These are phyloP conservation scores for Fusarium sp. DNA, from an alignment of 2,329 filamentous ascomycete species.

Conservation along the genomic window DNA sequence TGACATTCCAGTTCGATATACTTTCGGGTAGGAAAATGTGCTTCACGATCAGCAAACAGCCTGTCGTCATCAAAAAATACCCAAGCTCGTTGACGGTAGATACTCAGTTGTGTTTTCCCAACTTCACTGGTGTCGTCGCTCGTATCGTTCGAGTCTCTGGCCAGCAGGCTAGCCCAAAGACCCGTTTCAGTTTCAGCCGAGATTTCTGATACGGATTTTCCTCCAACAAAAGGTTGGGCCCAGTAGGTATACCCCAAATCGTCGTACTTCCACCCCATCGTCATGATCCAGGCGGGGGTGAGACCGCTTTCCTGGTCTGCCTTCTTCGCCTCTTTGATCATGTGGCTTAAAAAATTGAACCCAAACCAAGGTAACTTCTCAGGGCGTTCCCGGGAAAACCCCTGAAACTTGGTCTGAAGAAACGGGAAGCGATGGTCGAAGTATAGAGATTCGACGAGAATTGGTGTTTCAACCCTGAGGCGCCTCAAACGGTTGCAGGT, in stretches of 20 bases:
- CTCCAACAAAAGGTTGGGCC: rapidly evolving
- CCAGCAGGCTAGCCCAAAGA: too few species aligned
- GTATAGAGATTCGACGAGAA: background rate
- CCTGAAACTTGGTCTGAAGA: rapidly evolving
- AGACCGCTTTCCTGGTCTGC: background rate
- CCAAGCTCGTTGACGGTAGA: conserved; percentile 30
- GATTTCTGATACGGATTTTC: too few species aligned
- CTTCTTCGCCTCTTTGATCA: background rate
- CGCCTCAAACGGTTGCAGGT: background rate
- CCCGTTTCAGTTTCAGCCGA: too few species aligned
- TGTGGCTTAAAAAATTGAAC: background rate
- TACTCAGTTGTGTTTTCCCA: background rate
- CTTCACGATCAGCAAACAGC: background rate
- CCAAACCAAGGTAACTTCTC: background rate
- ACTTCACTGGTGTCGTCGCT: background rate
- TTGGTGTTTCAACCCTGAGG: background rate
- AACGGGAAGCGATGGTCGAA: background rate
- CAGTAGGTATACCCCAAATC: too few species aligned
- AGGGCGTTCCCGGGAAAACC: rapidly evolving
- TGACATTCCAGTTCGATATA: background rate
- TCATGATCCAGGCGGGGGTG: background rate
- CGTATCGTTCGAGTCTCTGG: rapidly evolving
- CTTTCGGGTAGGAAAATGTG: background rate
- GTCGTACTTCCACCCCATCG: background rate
- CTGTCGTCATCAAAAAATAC: conserved; percentile 19